Base-by-base conservation (phyloP, 1,284 basidiomycete species). In the Puccinia sorghi region DNA sequence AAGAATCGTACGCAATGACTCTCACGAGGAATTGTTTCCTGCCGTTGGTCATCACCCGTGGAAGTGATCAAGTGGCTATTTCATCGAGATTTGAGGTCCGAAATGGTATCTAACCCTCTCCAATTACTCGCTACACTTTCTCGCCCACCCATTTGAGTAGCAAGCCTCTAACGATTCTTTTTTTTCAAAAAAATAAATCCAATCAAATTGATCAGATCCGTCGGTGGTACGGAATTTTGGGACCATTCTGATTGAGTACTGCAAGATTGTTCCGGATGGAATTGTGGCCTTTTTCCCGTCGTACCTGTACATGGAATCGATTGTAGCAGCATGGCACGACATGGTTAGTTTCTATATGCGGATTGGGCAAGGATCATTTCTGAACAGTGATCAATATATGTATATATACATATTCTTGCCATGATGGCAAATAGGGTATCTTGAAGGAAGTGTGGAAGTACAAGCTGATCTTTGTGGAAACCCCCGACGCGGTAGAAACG, bases 241-340 rank as follows among this genome's bases (percentile, higher is more conserved):
- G 50, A 97, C 92, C 84, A 97, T 99, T 85, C 89, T 99, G 50
- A 91, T 98, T 83, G 97, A 99, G 85, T 97, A 97, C 86, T 93
- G 93, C 85, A 96, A 95, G 85, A 94, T 93, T 75, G 94, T 99
- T 0, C 97, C 97, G 7, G 97, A 99, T 85, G 97, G 97, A n/a
- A 93, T 99, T 80, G 97, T 98, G 46, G 96, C 95, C 9, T 99
- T 99, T 88, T 99, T 99, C 86, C 97, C 97, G 20, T 95, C 93
- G 84, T 99, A 99, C 86, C 89, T 99, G 37, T 99, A 99, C 86
- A 99, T 99, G 97, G 97, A 99, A 86, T 95, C 93, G 48, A 99
- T 99, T 81, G 97, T 99, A 25, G 94, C 94, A 2, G 97, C 97
- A 15, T 99, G 97, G 97, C 97, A 98, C 85, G 97, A 99, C 85